Conservation (phyloP, 2,329 filamentous ascomycete species). For the Penicillium expansum region DNA sequence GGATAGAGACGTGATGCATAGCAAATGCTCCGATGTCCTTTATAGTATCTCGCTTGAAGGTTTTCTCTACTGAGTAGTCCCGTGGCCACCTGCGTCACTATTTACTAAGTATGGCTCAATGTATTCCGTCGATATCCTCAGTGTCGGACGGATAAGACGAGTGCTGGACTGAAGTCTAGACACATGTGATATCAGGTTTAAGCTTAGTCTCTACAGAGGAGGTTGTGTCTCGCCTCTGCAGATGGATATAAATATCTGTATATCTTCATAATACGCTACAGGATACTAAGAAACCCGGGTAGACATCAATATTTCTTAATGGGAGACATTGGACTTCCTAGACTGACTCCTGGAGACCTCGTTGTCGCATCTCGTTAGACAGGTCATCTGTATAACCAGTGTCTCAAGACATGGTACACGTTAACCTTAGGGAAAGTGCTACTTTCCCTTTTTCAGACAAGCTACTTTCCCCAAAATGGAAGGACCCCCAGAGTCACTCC, state of each 20-base stretch:
- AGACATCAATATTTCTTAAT: neutral
- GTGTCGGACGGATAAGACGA: neutral
- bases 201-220: neutral
- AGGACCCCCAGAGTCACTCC: neutral
- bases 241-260: neutral
- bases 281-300: neutral
- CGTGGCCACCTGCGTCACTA: neutral
- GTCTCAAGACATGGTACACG: neutral
- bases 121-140: neutral
- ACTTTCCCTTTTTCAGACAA: neutral
- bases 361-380: neutral
- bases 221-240: neutral
- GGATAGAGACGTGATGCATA: neutral
- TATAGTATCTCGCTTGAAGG: neutral
- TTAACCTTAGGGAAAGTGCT: neutral
- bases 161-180: neutral
- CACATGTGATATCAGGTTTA: neutral
- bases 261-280: neutral
- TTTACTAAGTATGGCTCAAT: neutral
- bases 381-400: neutral
- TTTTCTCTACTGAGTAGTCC: neutral
- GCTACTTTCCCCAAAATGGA: neutral
- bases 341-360: neutral
- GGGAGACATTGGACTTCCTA: neutral
- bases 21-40: neutral